phyloP scores from a whole-genome alignment of 2,329 filamentous ascomycete genomes.

The Cladosporium sp. region DNA sequence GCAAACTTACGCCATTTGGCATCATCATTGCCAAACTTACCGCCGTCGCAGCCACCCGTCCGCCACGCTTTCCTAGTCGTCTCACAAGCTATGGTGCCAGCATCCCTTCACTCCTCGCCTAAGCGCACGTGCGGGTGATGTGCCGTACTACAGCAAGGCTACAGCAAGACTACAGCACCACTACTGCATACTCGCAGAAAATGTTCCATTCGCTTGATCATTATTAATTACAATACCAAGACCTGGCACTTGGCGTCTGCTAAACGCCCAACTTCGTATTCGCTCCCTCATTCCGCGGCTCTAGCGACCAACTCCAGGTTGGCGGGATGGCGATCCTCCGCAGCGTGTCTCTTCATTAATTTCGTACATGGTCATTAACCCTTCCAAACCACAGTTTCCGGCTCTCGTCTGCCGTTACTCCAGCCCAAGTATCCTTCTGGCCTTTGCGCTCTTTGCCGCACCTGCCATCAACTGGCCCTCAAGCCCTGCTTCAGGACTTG shows the following conservation, averaged over 20 bases:
- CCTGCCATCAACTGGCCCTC: constrained; percentile 4
- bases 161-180: background rate
- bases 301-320: no score
- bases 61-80: no score
- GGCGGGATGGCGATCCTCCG: background rate
- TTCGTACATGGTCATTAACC: background rate
- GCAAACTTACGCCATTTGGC: no score
- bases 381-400: background rate
- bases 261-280: no score
- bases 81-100: no score
- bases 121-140: constrained; percentile 7
- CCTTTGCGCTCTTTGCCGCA: constrained; percentile 6
- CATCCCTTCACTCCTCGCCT: background rate
- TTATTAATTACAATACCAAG: background rate
- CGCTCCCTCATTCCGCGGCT: background rate
- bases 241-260: background rate
- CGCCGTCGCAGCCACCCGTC: no score
- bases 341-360: background rate
- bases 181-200: constrained; percentile 8
- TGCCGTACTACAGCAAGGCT: background rate
- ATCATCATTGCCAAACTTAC: no score
- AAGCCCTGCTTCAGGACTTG: background rate
- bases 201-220: constrained; percentile 4
- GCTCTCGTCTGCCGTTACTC: background rate
- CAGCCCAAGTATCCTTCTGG: constrained; percentile 1